phyloP scores from a whole-genome alignment of 495 filamentous ascomycete genomes.

The Delitschia confertaspora region DNA sequence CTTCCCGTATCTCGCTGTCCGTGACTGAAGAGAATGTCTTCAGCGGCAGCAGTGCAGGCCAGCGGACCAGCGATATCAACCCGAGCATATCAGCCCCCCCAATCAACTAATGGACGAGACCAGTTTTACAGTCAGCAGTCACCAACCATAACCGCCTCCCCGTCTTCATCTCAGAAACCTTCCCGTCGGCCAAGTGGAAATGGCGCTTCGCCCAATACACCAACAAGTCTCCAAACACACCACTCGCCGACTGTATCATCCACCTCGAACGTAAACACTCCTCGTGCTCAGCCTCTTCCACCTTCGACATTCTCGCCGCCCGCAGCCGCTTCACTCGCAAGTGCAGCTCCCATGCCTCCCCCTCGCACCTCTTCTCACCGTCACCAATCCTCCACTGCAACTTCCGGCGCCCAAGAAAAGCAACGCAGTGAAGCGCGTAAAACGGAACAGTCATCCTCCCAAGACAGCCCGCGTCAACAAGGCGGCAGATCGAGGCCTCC shows the following conservation, averaged over 20 bases:
- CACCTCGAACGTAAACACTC: constrained; percentile 38
- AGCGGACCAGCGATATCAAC: constrained; percentile 28
- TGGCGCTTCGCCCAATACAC: constrained; percentile 38
- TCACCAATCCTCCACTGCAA: constrained; percentile 11
- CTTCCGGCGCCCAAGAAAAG: constrained; percentile 34
- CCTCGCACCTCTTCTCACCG: constrained; percentile 55
- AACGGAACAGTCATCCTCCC: constrained; percentile 36
- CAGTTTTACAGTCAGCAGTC: constrained; percentile 39
- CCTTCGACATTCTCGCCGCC: constrained; percentile 37
- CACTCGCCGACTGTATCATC: constrained; percentile 28
- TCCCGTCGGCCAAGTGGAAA: constrained; percentile 47
- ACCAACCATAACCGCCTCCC: constrained; percentile 35
- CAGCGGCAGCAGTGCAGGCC: constrained; percentile 35
- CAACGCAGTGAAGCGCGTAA: constrained; percentile 40
- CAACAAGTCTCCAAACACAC: constrained; percentile 37
- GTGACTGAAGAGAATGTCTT: constrained; percentile 30
- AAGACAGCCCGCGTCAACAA: constrained; percentile 40
- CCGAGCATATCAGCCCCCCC: constrained; percentile 29
- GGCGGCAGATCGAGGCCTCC: constrained; percentile 22
- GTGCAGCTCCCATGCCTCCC: constrained; percentile 43
- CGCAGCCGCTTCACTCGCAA: constrained; percentile 30
- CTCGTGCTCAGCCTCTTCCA: constrained; percentile 37
- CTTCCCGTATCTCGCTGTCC: background rate
- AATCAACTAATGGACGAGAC: constrained; percentile 18
- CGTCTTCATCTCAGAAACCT: constrained; percentile 40